These are phyloP conservation scores for Neofusicoccum cordaticola DNA, from an alignment of 2,329 filamentous ascomycete species.

Conservation along the genomic window DNA sequence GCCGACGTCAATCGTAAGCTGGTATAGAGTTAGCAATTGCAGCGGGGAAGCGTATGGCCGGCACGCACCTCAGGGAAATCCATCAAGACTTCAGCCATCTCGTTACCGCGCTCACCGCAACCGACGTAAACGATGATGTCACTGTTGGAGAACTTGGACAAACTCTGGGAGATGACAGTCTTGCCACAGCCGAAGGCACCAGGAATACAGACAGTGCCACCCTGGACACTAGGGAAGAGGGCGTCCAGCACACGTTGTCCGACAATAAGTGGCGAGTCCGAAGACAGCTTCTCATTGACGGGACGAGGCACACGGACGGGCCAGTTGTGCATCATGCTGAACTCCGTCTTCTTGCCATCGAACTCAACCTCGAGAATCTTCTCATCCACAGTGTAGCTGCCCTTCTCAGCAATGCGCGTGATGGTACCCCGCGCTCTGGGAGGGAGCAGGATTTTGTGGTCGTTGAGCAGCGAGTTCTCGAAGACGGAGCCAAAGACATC, in stretches of 20 bases:
- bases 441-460: conserved; percentile 90
- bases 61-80: conserved; percentile 83
- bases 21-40: conserved; percentile 23
- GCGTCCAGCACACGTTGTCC: conserved; percentile 95
- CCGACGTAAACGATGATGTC: conserved; percentile 99
- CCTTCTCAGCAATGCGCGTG: conserved; percentile 83
- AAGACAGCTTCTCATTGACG: conserved; percentile 85
- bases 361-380: conserved; percentile 96
- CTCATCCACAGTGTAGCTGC: conserved; percentile 89
- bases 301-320: conserved; percentile 94
- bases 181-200: conserved; percentile 98
- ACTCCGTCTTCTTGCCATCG: conserved; percentile 90
- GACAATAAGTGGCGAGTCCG: conserved; percentile 88
- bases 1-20: conserved; percentile 87
- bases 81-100: conserved; percentile 99
- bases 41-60: not conserved
- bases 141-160: conserved; percentile 99
- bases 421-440: conserved; percentile 89
- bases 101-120: conserved; percentile 87
- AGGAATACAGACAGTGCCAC: conserved; percentile 95
- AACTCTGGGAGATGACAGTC: conserved; percentile 97
- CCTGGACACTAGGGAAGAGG: conserved; percentile 93
- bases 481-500: conserved; percentile 94
- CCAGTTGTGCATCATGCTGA: conserved; percentile 98
- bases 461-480: conserved; percentile 91